Conservation (phyloP, 2,329 filamentous ascomycete species). For the Clonostachys rosea region DNA sequence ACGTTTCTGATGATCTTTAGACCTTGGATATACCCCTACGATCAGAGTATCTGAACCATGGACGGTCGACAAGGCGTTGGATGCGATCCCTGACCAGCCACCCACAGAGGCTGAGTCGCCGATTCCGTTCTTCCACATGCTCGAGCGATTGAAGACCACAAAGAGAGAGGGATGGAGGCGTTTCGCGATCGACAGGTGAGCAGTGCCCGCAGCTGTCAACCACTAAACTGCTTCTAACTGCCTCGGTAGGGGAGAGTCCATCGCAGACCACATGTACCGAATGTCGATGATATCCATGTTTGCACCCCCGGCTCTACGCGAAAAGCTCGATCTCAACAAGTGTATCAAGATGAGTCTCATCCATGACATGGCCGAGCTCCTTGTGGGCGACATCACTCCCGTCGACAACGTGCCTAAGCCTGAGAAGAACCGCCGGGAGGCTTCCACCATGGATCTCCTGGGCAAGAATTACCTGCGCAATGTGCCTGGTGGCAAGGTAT, state of each 20-base stretch:
- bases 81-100: slow-evolving; percentile 61
- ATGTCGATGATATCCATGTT: slow-evolving; percentile 97
- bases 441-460: slow-evolving; percentile 88
- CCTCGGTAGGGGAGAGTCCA: slow-evolving; percentile 69
- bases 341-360: slow-evolving; percentile 95
- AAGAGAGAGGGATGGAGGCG: slow-evolving; percentile 95
- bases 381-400: slow-evolving; percentile 96
- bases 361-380: slow-evolving; percentile 94
- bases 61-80: slow-evolving; percentile 59
- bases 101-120: slow-evolving; percentile 64
- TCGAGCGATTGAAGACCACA: slow-evolving; percentile 92
- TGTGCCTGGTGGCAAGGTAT: slow-evolving; percentile 60
- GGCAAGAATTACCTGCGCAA: slow-evolving; percentile 66
- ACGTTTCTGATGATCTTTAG: slow-evolving; percentile 3
- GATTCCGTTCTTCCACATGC: slow-evolving; percentile 87
- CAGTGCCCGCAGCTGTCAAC: neutral
- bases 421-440: slow-evolving; percentile 86
- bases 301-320: slow-evolving; percentile 69
- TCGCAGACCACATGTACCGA: slow-evolving; percentile 98
- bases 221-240: neutral
- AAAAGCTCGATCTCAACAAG: slow-evolving; percentile 68
- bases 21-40: slow-evolving; percentile 26
- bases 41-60: slow-evolving; percentile 41
- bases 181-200: slow-evolving; percentile 63
- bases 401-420: slow-evolving; percentile 79